These are phyloP conservation scores for Aotearoamyces nothofagi DNA, from an alignment of 2,329 filamentous ascomycete species.

Conservation along the genomic window DNA sequence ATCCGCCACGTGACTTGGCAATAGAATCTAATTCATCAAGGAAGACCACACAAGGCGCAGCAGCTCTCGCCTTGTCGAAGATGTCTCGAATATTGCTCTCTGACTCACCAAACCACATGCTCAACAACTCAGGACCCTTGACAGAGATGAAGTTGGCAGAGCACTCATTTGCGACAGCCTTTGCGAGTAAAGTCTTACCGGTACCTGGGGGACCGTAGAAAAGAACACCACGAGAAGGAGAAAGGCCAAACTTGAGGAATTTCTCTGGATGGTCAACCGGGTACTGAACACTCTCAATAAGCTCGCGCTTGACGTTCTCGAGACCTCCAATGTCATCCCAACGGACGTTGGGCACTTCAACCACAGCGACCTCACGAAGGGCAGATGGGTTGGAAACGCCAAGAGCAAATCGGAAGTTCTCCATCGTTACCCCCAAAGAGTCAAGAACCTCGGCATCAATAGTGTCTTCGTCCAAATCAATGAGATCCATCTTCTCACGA, in stretches of 20 bases:
- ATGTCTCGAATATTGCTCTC: conserved; percentile 99
- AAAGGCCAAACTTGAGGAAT: conserved; percentile 99
- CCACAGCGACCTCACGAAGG: conserved; percentile 94
- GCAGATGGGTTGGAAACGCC: conserved; percentile 98
- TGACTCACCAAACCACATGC: conserved; percentile 99
- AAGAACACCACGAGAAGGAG: conserved; percentile 91
- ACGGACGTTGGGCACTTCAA: conserved; percentile 97
- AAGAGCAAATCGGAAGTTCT: conserved; percentile 98
- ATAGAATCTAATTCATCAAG: conserved; percentile 97
- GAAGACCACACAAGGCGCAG: conserved; percentile 97
- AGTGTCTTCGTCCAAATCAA: conserved; percentile 96
- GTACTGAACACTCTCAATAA: conserved; percentile 97
- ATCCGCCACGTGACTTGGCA: conserved; percentile 97
- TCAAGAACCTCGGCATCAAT: conserved; percentile 98
- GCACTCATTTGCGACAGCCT: conserved; percentile 98
- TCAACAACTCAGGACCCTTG: conserved; percentile 94
- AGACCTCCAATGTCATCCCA: conserved; percentile 99
- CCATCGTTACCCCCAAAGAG: conserved; percentile 96
- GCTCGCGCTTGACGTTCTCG: conserved; percentile 96
- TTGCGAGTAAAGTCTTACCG: conserved; percentile 98
- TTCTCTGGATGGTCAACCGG: conserved; percentile 98
- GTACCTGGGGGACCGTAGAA: conserved; percentile 99
- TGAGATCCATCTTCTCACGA: conserved; percentile 99
- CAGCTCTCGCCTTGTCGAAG: conserved; percentile 97
- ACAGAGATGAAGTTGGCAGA: conserved; percentile 99